These are phyloP conservation scores for Teunomyces gatunensis DNA, from an alignment of 805 yeast genomes.

Conservation along the genomic window DNA sequence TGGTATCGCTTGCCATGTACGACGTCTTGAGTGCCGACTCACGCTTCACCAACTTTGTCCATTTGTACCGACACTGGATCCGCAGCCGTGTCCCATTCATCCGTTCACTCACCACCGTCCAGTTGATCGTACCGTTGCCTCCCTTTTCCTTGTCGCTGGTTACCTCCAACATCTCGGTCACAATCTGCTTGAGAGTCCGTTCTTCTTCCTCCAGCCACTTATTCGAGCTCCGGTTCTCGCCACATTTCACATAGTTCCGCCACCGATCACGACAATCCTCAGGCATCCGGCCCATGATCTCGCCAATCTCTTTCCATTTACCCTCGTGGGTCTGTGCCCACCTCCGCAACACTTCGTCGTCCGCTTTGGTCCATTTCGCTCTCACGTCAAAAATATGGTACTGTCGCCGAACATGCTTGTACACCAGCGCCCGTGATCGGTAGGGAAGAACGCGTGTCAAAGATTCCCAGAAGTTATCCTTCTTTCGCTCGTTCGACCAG, in stretches of 20 bases:
- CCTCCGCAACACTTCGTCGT: constrained; percentile 64
- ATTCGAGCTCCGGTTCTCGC: constrained; percentile 66
- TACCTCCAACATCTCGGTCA: constrained; percentile 42
- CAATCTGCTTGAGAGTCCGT: constrained; percentile 51
- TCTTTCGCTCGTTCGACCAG: constrained; percentile 81
- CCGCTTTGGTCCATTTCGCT: constrained; percentile 87
- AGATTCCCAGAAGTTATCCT: constrained; percentile 88
- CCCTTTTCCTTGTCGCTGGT: constrained; percentile 16
- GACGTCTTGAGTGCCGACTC: constrained; percentile 39
- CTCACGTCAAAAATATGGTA: constrained; percentile 85
- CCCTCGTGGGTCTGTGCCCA: constrained; percentile 68
- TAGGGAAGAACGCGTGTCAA: constrained; percentile 77
- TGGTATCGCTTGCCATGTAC: constrained; percentile 32
- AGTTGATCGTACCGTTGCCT: constrained; percentile 59
- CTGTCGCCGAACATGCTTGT: constrained; percentile 87
- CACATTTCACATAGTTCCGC: constrained; percentile 95
- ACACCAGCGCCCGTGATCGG: constrained; percentile 83
- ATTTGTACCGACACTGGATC: constrained; percentile 92
- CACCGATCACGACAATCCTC: constrained; percentile 97
- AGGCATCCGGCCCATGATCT: constrained; percentile 85
- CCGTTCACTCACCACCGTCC: constrained; percentile 87
- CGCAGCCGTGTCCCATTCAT: constrained; percentile 89
- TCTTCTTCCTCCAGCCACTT: constrained; percentile 84
- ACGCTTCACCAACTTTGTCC: constrained; percentile 77
- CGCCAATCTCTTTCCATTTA: constrained; percentile 87